A percentile compares a stretch with the other conserved stretches of the same genome.
Conservation (phyloP, 2,329 filamentous ascomycete species). For the Cadophora malorum region DNA sequence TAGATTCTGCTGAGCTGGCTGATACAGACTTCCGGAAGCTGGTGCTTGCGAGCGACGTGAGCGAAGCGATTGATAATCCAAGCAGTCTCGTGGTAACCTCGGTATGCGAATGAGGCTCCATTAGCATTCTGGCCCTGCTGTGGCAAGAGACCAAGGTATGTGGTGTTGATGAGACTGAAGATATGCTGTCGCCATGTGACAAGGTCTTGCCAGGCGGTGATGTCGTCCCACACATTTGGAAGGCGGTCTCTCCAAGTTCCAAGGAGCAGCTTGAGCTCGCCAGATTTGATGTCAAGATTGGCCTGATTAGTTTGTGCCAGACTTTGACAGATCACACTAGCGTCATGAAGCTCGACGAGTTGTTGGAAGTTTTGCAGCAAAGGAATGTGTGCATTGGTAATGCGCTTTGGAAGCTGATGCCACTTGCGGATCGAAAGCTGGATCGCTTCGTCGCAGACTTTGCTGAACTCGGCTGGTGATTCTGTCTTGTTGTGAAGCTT, state of each 20-base stretch:
- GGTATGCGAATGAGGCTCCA: constrained; percentile 93
- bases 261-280: constrained; percentile 91
- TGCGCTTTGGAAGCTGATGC: constrained; percentile 93
- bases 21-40: constrained; percentile 95
- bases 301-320: constrained; percentile 80
- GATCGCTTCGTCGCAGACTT: constrained; percentile 94
- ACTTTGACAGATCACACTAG: constrained; percentile 94
- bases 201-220: constrained; percentile 98
- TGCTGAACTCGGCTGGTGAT: constrained; percentile 78
- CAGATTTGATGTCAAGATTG: constrained; percentile 93
- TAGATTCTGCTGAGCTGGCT: constrained; percentile 97
- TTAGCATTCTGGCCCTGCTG: constrained; percentile 81
- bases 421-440: constrained; percentile 97
- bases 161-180: constrained; percentile 94
- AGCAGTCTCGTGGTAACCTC: constrained; percentile 97
- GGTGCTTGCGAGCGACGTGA: constrained; percentile 96
- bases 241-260: constrained; percentile 95
- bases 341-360: constrained; percentile 95
- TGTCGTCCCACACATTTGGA: constrained; percentile 99
- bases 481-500: constrained; percentile 94
- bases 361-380: constrained; percentile 98
- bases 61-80: constrained; percentile 99
- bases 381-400: constrained; percentile 94
- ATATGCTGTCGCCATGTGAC: constrained; percentile 99
- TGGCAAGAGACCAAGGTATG: constrained; percentile 85